Evolutionary conservation across 2,329 filamentous ascomycete species (phyloP).

Genomic region (Diplodia corticola): DNA sequence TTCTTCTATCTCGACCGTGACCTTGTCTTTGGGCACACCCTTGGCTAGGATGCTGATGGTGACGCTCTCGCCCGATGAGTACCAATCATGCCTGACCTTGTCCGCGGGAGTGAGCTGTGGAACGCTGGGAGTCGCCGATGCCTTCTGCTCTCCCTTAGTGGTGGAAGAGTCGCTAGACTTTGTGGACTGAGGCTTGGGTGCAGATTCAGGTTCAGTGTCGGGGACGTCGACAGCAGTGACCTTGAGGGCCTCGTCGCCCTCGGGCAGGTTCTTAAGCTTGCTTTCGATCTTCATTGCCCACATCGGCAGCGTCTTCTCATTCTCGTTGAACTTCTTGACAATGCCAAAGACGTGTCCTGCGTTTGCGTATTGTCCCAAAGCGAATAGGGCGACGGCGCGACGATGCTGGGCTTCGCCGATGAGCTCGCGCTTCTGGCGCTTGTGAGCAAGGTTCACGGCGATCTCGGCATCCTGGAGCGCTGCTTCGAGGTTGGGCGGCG

Average conservation of each 20-base stretch:
- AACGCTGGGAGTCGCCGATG: background rate
- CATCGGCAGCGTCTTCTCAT: conserved; percentile 56
- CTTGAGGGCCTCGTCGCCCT: conserved; percentile 49
- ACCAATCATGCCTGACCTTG: conserved; percentile 70
- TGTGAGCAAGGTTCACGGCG: conserved; percentile 64
- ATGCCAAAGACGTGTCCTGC: conserved; percentile 68
- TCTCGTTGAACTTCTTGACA: conserved; percentile 54
- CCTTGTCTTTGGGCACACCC: conserved; percentile 59
- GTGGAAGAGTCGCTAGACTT: conserved; percentile 26
- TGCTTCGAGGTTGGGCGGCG: conserved; percentile 48
- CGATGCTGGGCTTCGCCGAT: conserved; percentile 82
- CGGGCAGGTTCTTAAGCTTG: conserved; percentile 52
- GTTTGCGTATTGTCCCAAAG: conserved; percentile 71
- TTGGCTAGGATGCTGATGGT: conserved; percentile 67
- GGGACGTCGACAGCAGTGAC: conserved; percentile 53
- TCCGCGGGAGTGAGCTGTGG: conserved; percentile 48
- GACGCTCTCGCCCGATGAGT: conserved; percentile 62
- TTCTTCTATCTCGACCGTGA: conserved; percentile 54
- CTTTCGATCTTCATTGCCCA: conserved; percentile 59
- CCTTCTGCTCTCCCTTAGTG: conserved; percentile 14
- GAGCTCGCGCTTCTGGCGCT: conserved; percentile 71
- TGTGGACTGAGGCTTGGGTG: conserved; percentile 35
- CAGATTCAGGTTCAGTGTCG: conserved; percentile 43
- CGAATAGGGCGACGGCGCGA: conserved; percentile 71
- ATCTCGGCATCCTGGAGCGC: conserved; percentile 50